Conservation (phyloP, 148 eudicot genomes). For the Suaeda aralocaspica region DNA sequence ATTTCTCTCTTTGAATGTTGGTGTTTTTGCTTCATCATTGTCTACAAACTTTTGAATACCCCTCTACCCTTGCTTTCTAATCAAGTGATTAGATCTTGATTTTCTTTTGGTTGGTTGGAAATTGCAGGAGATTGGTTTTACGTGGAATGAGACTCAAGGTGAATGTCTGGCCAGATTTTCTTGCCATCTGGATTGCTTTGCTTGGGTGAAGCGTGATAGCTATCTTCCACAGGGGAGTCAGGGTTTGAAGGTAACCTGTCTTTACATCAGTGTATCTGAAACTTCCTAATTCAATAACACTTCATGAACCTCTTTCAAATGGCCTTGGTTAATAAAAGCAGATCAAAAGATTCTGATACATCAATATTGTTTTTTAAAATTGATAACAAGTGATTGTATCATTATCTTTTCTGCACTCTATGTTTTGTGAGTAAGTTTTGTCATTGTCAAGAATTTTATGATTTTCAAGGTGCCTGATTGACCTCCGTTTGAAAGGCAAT, state of each 20-base stretch:
- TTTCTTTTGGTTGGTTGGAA: conserved; percentile 22
- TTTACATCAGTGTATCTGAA: not conserved
- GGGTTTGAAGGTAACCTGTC: conserved; percentile 69
- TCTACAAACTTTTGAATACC: not conserved
- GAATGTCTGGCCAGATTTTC: conserved; percentile 99
- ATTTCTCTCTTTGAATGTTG: no score
- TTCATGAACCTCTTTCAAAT: not conserved
- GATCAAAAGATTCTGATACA: not conserved
- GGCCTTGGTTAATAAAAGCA: not conserved
- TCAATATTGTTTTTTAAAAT: not conserved
- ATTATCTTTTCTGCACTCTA: not conserved
- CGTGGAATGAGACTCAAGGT: conserved; percentile 90
- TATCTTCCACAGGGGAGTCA: conserved; percentile 99
- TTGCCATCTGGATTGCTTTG: conserved; percentile 98
- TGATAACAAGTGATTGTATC: no score
- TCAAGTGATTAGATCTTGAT: conserved; percentile 8
- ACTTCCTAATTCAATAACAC: not conserved
- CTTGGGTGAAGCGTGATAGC: conserved; percentile 99
- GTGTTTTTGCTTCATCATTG: no score
- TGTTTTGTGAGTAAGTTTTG: not conserved
- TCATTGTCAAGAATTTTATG: no score
- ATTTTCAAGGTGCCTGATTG: no score
- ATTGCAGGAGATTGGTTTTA: conserved; percentile 85
- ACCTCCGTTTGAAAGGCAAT: no score
- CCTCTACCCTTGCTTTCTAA: not conserved